Conservation (phyloP, 2,329 filamentous ascomycete genomes). For the Verticillium nubilum region DNA sequence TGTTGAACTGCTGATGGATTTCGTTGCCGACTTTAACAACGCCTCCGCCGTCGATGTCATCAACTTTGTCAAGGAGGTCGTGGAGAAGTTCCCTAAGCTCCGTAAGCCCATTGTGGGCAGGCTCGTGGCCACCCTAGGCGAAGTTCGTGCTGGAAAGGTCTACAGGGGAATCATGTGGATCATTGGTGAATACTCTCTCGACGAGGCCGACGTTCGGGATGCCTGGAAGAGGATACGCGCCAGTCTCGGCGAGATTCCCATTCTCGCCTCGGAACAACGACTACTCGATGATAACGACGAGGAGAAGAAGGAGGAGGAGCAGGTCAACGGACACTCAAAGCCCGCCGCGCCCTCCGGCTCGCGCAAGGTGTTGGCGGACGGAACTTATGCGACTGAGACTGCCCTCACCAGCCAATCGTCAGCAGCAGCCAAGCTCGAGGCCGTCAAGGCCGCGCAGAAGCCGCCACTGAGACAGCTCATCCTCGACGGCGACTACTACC, state of each 20-base stretch:
- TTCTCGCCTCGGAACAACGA: constrained; percentile 89
- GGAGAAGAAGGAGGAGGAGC: constrained; percentile 53
- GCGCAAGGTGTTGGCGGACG: constrained; percentile 87
- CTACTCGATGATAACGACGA: constrained; percentile 78
- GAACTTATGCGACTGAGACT: constrained; percentile 95
- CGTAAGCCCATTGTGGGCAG: constrained; percentile 82
- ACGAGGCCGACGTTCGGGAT: constrained; percentile 89
- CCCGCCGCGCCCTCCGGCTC: constrained; percentile 73
- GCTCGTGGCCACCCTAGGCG: constrained; percentile 81
- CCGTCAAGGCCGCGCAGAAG: constrained; percentile 95
- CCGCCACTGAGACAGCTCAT: constrained; percentile 92
- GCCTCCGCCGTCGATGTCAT: constrained; percentile 96
- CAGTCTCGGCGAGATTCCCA: constrained; percentile 93
- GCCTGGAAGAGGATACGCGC: constrained; percentile 95
- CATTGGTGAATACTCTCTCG: constrained; percentile 91
- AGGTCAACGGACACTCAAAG: constrained; percentile 78
- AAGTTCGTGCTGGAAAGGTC: constrained; percentile 94
- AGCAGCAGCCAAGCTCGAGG: constrained; percentile 85
- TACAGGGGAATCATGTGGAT: constrained; percentile 97
- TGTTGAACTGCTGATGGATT: constrained; percentile 96
- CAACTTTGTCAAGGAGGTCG: constrained; percentile 97
- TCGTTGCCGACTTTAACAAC: constrained; percentile 97
- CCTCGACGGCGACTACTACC: constrained; percentile 93
- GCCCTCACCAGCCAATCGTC: constrained; percentile 90
- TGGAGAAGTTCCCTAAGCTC: constrained; percentile 93